Evolutionary conservation across 306 rosid genomes (phyloP), one percentile per base, ranked within the genome.

Genomic region (Fragaria ananassa): DNA sequence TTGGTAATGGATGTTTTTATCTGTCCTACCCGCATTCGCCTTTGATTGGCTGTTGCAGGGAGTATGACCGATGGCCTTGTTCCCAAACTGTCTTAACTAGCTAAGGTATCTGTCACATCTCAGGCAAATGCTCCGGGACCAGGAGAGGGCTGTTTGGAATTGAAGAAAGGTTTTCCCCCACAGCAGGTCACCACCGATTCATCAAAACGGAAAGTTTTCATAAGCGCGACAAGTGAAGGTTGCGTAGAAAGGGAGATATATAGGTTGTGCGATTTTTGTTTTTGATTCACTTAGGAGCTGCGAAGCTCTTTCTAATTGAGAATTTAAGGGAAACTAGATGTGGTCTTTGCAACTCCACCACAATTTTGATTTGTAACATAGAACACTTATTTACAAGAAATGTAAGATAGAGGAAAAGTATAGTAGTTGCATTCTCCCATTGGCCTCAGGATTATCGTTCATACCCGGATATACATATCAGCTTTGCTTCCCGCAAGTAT

Each of bases 351-450:
- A 83, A 80, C 91, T 78, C 89, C 87, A 81, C 90, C 87, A 81
- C 91, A 92, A 87, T 96, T 95, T 95, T 95, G 97, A 88, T 92
- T 87, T 95, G 99, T 91, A 87, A 87, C 96, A 92, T 89, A 89
- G 83, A 81, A 87, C 88, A 82, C 76, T 76, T 86, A 74, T 86
- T 88, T 86, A 78, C 85, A 81, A 85, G 85, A 84, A 88, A 82
- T 89, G 93, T 91, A 80, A 82, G 87, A 90, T 89, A 92, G 76
- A 87, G 84, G 81, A 54, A 50, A 75, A 72, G 68, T 34, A 73
- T 74, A 73, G 78, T 73, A 67, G 83, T 80, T 72, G 87, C 86
- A 86, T 83, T 89, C 89, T 74, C 82, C 88, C 75, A 27, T 82
- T 77, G 63, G 41, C 58, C 81, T 70, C 77, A 62, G 74, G 29